Base-by-base conservation (phyloP, 768 basidiomycete genomes). In the Mycena polygramma region DNA sequence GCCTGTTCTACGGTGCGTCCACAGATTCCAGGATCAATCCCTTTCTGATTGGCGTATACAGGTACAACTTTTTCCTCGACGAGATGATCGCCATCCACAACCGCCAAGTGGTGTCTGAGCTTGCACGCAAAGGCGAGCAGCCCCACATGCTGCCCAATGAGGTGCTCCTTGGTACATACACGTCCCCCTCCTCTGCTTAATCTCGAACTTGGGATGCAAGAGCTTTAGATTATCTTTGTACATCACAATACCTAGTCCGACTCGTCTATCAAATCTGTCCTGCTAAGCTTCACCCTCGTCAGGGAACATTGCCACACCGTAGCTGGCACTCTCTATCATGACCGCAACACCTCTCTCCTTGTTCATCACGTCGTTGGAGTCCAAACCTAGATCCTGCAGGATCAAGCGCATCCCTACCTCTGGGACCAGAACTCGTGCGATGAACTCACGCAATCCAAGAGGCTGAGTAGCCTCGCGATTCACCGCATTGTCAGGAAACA, bases 51-150 rank as follows among this genome's bases (percentile, higher is more conserved):
- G n/a, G n/a, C n/a, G n/a, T n/a, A n/a, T 39, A 10, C 53, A 65
- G 63, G 0, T 65, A 73, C 17, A 70, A 78, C 41, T 81, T 80
- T 24, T 81, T 79, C 52, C 49, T 81, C 0, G 79, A 81, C 60
- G 75, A 80, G 60, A 77, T 80, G 78, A 76, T 81, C 41, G 26
- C 45, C 2, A 46, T 65, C 3, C 43, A 43, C 0, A 81, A 81
- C 19, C n/a, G 54, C 19, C 30, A 63, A 20, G 43, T 55, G 14
- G 63, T 64, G 11, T 1, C 52, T 4, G 51, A 64, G 19, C 14
- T 64, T 5, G 26, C 17, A 6, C 39, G 53, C 10, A 64, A 24
- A 2, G 63, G 63, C 3, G 35, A 64, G 22, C 52, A 26, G 14
- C 63, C 63, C n/a, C 63, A 64, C 15, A 41, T 55, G 7, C 46